phyloP scores from a whole-genome alignment of 2,329 filamentous ascomycete species.

The Penicillium sp. region DNA sequence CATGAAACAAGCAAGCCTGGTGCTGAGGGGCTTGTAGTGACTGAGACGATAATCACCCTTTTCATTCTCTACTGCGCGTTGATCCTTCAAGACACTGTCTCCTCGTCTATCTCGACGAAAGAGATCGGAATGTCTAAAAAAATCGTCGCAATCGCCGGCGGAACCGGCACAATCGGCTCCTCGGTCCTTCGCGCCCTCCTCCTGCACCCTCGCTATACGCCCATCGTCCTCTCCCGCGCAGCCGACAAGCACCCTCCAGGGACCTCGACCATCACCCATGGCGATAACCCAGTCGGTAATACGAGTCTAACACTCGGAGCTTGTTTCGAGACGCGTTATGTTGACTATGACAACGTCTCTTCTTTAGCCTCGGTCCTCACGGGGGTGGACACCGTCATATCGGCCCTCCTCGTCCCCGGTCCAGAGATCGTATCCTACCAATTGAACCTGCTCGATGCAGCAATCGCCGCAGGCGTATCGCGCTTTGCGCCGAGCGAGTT shows the following conservation, averaged over 20 bases:
- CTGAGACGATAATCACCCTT: no score
- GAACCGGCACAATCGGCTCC: slow-evolving; percentile 19
- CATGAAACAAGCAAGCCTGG: no score
- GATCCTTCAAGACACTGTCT: no score
- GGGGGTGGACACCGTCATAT: slow-evolving; percentile 30
- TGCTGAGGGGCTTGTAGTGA: no score
- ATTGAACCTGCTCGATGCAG: slow-evolving; percentile 48
- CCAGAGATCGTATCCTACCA: slow-evolving; percentile 37
- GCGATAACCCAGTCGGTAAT: no score
- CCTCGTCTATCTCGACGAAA: no score
- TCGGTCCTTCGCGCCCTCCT: slow-evolving; percentile 23
- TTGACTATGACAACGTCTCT: slow-evolving; percentile 31
- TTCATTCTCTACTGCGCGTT: no score
- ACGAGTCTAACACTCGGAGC: no score
- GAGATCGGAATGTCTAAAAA: no score
- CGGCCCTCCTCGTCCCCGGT: slow-evolving; percentile 29
- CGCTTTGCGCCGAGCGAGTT: slow-evolving; percentile 55
- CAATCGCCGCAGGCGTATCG: slow-evolving; percentile 48
- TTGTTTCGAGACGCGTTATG: slow-evolving; percentile 27
- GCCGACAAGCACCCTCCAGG: slow-evolving; percentile 13
- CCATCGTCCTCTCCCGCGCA: slow-evolving; percentile 35
- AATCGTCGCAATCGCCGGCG: slow-evolving; percentile 1
- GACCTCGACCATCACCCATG: not conserved
- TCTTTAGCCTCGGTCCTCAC: slow-evolving; percentile 18
- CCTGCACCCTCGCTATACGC: slow-evolving; percentile 25